Conservation (phyloP, 2,329 filamentous ascomycete genomes). For the Colletotrichum magnum region DNA sequence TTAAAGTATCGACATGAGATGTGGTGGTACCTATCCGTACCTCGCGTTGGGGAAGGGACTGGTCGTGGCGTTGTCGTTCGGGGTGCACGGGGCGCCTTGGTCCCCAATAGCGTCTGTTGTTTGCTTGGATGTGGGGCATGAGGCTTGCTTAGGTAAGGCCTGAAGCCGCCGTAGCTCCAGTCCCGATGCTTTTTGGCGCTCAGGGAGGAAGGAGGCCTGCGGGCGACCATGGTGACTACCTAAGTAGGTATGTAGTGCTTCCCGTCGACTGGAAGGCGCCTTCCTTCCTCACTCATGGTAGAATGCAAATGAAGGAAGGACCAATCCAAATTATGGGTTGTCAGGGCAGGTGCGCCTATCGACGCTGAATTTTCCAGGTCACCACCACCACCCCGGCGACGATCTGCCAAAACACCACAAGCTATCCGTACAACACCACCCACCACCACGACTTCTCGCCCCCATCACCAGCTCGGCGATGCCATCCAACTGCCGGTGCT, state of each 20-base stretch:
- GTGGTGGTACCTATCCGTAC: too few relatives aligned
- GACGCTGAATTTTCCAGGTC: too few relatives aligned
- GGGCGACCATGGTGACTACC: background rate
- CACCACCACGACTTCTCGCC: background rate
- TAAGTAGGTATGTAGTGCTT: background rate
- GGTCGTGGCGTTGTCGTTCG: background rate
- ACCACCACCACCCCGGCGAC: too few relatives aligned
- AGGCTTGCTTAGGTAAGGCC: constrained; percentile 23
- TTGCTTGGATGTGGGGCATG: background rate
- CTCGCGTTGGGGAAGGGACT: too few relatives aligned
- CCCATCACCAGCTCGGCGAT: background rate
- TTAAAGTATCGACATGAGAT: too few relatives aligned
- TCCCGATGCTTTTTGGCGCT: background rate
- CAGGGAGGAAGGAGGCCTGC: background rate
- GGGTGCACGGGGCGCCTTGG: constrained; percentile 17
- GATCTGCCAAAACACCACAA: background rate
- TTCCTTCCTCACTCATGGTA: too few relatives aligned
- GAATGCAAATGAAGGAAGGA: too few relatives aligned
- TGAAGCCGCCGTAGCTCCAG: too few relatives aligned
- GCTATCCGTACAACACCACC: background rate
- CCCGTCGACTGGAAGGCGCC: too few relatives aligned
- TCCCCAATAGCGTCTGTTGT: constrained; percentile 11
- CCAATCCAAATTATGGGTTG: too few relatives aligned
- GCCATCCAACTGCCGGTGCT: constrained; percentile 19
- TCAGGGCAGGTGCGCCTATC: too few relatives aligned